phyloP scores from a whole-genome alignment of 1,139 yeast genomes.

The Saccharomycopsis hybrid region DNA sequence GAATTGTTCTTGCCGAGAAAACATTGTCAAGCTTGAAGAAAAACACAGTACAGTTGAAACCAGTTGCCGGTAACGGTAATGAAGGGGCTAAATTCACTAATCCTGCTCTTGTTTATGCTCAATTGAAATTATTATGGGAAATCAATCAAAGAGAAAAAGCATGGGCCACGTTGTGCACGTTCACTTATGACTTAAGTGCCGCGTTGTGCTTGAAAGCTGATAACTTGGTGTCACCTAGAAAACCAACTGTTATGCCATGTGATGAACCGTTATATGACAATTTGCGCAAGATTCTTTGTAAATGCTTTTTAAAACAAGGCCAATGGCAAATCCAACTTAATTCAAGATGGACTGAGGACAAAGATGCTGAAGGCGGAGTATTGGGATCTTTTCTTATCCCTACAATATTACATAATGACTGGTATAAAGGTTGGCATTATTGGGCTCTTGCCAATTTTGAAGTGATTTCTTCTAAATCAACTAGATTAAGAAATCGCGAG shows the following conservation, averaged over 20 bases:
- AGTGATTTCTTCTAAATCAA: slow-evolving; percentile 54
- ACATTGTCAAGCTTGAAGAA: slow-evolving; percentile 73
- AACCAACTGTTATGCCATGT: slow-evolving; percentile 67
- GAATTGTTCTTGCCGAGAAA: slow-evolving; percentile 88
- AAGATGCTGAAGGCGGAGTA: slow-evolving; percentile 70
- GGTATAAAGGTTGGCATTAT: slow-evolving; percentile 99
- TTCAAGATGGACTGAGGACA: slow-evolving; percentile 59
- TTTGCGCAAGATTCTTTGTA: slow-evolving; percentile 65
- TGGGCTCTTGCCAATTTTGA: slow-evolving; percentile 99
- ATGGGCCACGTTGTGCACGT: slow-evolving; percentile 74
- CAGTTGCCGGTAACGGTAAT: slow-evolving; percentile 28
- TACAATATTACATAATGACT: slow-evolving; percentile 83
- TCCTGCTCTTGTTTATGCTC: slow-evolving; percentile 88
- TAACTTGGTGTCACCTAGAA: slow-evolving; percentile 82
- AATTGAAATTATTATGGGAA: slow-evolving; percentile 95
- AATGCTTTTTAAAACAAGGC: slow-evolving; percentile 95
- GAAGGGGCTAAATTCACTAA: slow-evolving; percentile 37
- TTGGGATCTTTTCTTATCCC: slow-evolving; percentile 89
- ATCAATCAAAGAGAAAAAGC: slow-evolving; percentile 88
- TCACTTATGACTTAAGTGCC: slow-evolving; percentile 84
- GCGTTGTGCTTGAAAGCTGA: slow-evolving; percentile 77
- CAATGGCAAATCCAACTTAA: slow-evolving; percentile 92
- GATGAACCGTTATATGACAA: slow-evolving; percentile 41
- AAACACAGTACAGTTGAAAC: slow-evolving; percentile 27
- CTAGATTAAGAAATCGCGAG: slow-evolving; percentile 19